These are phyloP conservation scores for Stagonosporopsis chrysanthemi DNA, from an alignment of 2,329 filamentous ascomycete genomes.

Conservation along the genomic window DNA sequence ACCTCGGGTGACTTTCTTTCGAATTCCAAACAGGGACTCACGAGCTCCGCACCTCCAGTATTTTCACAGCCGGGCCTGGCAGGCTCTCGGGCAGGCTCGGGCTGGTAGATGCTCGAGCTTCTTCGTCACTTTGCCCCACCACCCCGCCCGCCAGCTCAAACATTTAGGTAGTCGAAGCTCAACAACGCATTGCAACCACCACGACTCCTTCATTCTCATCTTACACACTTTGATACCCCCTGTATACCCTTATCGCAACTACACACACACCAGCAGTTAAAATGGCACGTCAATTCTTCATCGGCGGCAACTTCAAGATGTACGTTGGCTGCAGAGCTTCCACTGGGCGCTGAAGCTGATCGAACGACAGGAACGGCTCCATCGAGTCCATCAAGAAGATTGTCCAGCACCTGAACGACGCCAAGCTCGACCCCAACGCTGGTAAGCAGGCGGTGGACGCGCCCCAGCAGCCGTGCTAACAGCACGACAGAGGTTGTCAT, in stretches of 20 bases:
- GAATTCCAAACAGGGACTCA: conserved; percentile 6
- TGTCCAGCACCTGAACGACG: conserved; percentile 85
- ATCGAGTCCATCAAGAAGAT: conserved; percentile 89
- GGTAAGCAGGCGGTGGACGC: conserved; percentile 62
- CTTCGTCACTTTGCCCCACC: conserved; percentile 31
- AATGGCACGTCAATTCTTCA: conserved; percentile 96
- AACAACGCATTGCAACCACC: conserved; percentile 42
- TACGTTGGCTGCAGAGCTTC: conserved; percentile 53
- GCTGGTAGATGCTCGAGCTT: conserved; percentile 23
- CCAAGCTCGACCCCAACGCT: conserved; percentile 77
- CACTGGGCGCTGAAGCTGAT: conserved; percentile 6
- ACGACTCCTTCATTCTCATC: conserved; percentile 17
- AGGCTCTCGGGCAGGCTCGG: conserved; percentile 17
- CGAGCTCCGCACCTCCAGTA: conserved; percentile 34
- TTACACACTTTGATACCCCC: conserved; percentile 15
- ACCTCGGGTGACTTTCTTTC: conserved; percentile 19
- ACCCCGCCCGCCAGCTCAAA: conserved; percentile 37
- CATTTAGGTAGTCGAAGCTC: conserved; percentile 33
- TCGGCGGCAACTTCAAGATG: conserved; percentile 99
- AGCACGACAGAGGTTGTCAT: conserved; percentile 84
- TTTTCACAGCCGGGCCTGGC: conserved; percentile 38
- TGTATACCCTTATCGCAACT: conserved; percentile 8
- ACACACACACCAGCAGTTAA: conserved; percentile 53
- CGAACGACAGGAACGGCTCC: conserved; percentile 81
- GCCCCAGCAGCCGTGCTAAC: conserved; percentile 9